These are phyloP conservation scores for Vigna hirtella DNA, from an alignment of 306 rosid genomes.

Conservation along the genomic window DNA sequence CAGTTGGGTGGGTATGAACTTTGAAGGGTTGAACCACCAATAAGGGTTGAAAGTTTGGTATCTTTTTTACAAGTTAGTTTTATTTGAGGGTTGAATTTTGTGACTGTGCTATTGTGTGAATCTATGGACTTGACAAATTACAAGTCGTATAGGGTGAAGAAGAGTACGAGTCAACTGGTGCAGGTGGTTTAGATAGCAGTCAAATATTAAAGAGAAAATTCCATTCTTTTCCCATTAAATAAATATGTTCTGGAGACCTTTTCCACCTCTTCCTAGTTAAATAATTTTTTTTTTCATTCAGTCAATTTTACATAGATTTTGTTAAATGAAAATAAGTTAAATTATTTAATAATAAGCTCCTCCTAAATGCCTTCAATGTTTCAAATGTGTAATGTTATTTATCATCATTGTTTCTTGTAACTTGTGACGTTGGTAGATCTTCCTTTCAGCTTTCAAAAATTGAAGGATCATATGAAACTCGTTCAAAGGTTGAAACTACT, in stretches of 20 bases:
- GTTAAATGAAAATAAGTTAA: too few relatives aligned
- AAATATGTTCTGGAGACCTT: background rate
- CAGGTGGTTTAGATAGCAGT: constrained; percentile 21
- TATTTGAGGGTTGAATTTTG: background rate
- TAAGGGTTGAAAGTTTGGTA: constrained; percentile 55
- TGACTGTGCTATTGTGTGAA: constrained; percentile 31
- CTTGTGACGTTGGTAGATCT: background rate
- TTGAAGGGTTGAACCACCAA: constrained; percentile 70
- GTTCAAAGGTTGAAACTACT: background rate
- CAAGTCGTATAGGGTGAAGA: constrained; percentile 41
- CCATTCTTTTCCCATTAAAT: background rate
- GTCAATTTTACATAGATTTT: background rate
- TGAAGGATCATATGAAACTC: constrained; percentile 26
- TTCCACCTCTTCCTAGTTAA: background rate
- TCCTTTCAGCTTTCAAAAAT: background rate
- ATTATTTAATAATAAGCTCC: too few relatives aligned
- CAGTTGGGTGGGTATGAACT: constrained; percentile 44
- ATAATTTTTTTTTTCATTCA: background rate
- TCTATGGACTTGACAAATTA: constrained; percentile 48
- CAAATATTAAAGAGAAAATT: background rate
- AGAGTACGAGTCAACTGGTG: constrained; percentile 31
- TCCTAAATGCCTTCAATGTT: background rate
- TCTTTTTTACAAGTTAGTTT: constrained; percentile 2
- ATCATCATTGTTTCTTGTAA: background rate
- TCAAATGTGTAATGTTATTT: background rate